phyloP scores from a whole-genome alignment of 2,329 filamentous ascomycete species.

The Sporothrix globosa region DNA sequence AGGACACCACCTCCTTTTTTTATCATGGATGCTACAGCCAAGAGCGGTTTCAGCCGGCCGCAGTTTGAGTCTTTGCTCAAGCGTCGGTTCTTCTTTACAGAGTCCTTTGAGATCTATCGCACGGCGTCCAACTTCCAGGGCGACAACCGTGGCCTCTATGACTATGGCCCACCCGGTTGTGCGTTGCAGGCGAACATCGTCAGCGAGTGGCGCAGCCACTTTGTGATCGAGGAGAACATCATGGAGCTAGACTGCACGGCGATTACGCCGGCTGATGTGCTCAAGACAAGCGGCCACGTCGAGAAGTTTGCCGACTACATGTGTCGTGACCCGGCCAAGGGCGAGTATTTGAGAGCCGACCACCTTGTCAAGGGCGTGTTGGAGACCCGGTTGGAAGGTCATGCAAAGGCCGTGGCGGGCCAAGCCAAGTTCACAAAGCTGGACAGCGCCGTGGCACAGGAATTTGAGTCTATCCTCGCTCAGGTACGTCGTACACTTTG shows the following conservation, averaged over 20 bases:
- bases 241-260: constrained; percentile 93
- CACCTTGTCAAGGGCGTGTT: constrained; percentile 95
- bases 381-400: constrained; percentile 79
- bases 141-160: constrained; percentile 84
- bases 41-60: neutral
- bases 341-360: constrained; percentile 93
- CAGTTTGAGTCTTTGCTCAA: neutral
- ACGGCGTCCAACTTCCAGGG: constrained; percentile 46
- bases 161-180: constrained; percentile 89
- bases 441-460: constrained; percentile 79
- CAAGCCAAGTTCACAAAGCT: constrained; percentile 61
- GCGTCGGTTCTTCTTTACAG: constrained; percentile 90
- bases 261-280: constrained; percentile 86
- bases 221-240: constrained; percentile 92
- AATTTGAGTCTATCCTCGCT: constrained; percentile 89
- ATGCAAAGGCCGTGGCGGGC: no score
- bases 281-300: constrained; percentile 95
- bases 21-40: no score
- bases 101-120: constrained; percentile 87
- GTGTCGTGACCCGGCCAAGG: constrained; percentile 97
- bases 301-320: constrained; percentile 99
- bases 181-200: constrained; percentile 85
- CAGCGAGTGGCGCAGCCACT: constrained; percentile 90
- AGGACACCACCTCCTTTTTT: no score
- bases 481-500: constrained; percentile 45